Evolutionary conservation across 306 rosid species (phyloP).

Genomic region (Mucuna pruriens): DNA sequence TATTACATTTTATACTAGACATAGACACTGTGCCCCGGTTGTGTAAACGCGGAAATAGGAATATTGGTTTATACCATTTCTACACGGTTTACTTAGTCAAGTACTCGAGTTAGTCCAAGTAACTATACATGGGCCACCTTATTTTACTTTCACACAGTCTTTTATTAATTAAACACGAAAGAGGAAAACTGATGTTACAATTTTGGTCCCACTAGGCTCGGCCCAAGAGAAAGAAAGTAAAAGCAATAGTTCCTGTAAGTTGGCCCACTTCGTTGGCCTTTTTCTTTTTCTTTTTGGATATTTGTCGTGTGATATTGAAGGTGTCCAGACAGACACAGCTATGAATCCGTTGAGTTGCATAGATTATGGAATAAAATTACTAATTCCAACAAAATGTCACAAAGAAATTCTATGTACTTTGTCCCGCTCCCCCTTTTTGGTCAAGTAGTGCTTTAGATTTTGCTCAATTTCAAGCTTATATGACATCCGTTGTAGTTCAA

Average conservation of each 20-base stretch:
- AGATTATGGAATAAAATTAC: slow-evolving; percentile 15
- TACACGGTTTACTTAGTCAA: slow-evolving; percentile 25
- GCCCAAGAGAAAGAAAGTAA: slow-evolving; percentile 33
- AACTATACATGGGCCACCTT: neutral
- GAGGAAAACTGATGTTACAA: neutral
- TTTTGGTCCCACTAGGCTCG: slow-evolving; percentile 31
- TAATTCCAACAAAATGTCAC: neutral
- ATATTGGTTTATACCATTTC: neutral
- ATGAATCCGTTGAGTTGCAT: neutral
- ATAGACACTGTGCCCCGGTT: no score
- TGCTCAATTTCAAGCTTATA: neutral
- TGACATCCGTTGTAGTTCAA: neutral
- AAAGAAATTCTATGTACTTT: neutral
- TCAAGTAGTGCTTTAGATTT: slow-evolving; percentile 14
- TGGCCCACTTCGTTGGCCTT: slow-evolving; percentile 33
- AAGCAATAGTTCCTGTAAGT: neutral
- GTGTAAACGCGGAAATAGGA: neutral
- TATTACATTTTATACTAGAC: no score
- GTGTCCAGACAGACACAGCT: neutral
- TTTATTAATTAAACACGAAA: neutral
- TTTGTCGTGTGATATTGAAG: slow-evolving; percentile 13
- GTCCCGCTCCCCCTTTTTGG: neutral
- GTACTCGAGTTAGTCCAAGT: no score
- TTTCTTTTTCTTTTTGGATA: slow-evolving; percentile 33
- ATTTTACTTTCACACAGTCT: slow-evolving; percentile 25